These are phyloP conservation scores for Elasticomyces elasticus DNA, from an alignment of 495 filamentous ascomycete genomes.

Conservation along the genomic window DNA sequence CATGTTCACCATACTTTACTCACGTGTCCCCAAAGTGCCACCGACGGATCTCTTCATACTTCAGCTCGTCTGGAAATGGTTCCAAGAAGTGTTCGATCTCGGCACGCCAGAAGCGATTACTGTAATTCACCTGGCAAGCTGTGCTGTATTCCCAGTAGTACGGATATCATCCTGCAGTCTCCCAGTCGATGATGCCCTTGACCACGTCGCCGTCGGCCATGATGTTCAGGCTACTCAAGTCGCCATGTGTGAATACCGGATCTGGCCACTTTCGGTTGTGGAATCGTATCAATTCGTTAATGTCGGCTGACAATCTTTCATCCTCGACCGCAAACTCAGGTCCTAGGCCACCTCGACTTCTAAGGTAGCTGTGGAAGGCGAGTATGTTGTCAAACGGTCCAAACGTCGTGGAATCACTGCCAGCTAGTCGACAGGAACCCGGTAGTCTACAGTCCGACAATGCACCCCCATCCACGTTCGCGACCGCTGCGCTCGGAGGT, in stretches of 20 bases:
- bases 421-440: too few relatives aligned
- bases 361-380: too few relatives aligned
- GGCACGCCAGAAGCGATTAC: constrained; percentile 39
- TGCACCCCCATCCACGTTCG: not conserved
- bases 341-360: too few relatives aligned
- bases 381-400: too few relatives aligned
- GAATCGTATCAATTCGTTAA: constrained; percentile 6
- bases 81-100: constrained; percentile 43
- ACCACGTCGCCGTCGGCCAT: constrained; percentile 38
- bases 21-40: constrained; percentile 28
- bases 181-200: constrained; percentile 45
- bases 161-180: constrained; percentile 43
- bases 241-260: constrained; percentile 40
- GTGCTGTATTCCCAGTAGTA: constrained; percentile 44
- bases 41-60: constrained; percentile 39
- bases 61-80: constrained; percentile 38
- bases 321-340: too few relatives aligned
- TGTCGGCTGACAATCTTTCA: too few relatives aligned
- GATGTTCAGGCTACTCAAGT: constrained; percentile 42
- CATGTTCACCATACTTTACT: too few relatives aligned
- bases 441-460: not conserved
- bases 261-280: constrained; percentile 13
- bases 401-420: too few relatives aligned
- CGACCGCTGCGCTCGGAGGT: constrained; percentile 30
- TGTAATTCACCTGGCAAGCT: constrained; percentile 41